Conservation (phyloP, 805 yeast species). For the Suhomyces sp. region DNA sequence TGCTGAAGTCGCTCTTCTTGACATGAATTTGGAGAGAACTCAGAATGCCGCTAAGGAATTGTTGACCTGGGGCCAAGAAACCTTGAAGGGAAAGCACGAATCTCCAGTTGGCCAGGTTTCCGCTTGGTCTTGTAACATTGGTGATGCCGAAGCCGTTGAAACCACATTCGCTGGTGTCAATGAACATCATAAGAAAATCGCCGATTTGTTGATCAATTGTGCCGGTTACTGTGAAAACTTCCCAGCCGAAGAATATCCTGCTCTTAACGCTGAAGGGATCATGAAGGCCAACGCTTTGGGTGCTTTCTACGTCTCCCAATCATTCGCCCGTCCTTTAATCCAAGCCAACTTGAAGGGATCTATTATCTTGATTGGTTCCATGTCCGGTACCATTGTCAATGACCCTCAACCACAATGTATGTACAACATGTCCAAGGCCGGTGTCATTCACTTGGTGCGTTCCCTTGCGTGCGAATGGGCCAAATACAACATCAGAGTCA, state of each 20-base stretch:
- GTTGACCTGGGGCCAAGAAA: conserved; percentile 46
- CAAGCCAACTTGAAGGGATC: conserved; percentile 57
- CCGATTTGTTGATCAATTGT: conserved; percentile 68
- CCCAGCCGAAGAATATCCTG: conserved; percentile 76
- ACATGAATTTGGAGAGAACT: conserved; percentile 61
- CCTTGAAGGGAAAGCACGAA: conserved; percentile 34
- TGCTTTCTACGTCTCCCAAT: conserved; percentile 69
- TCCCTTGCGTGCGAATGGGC: conserved; percentile 85
- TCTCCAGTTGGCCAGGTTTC: conserved; percentile 44
- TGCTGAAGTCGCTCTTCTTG: conserved; percentile 71
- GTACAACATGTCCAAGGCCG: conserved; percentile 85
- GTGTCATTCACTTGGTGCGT: conserved; percentile 76
- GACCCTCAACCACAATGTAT: conserved; percentile 79
- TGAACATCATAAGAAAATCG: conserved; percentile 57
- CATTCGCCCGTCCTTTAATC: conserved; percentile 68
- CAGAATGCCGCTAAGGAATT: conserved; percentile 52
- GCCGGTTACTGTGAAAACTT: conserved; percentile 87
- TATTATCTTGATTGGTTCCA: conserved; percentile 69
- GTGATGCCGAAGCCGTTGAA: conserved; percentile 60
- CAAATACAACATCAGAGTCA: conserved; percentile 68
- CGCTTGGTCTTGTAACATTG: conserved; percentile 74
- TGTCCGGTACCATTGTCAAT: conserved; percentile 76
- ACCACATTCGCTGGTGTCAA: conserved; percentile 52
- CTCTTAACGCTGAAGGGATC: conserved; percentile 63
- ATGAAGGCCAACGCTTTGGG: conserved; percentile 75